These are phyloP conservation scores for Fusarium paranaense DNA, from an alignment of 2,329 filamentous ascomycete species.

Conservation along the genomic window DNA sequence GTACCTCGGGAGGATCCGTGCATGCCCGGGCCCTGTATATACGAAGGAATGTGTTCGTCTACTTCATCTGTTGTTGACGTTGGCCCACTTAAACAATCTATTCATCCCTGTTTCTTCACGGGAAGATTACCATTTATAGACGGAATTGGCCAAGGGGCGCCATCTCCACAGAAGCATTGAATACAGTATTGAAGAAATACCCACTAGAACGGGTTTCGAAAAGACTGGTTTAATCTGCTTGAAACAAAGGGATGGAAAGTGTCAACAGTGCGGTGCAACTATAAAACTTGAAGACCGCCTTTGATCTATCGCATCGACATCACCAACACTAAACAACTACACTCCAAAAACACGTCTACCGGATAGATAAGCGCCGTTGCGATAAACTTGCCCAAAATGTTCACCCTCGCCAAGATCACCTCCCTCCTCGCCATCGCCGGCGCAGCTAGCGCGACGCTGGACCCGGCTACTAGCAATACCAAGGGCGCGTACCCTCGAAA, in stretches of 20 bases:
- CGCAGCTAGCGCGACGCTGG: slow-evolving; percentile 37
- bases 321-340: neutral
- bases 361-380: neutral
- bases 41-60: neutral
- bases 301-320: neutral
- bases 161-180: neutral
- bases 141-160: neutral
- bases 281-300: slow-evolving; percentile 9
- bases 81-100: neutral
- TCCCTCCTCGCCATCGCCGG: slow-evolving; percentile 36
- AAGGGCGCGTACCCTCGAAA: slow-evolving; percentile 39
- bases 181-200: neutral
- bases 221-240: slow-evolving; percentile 21
- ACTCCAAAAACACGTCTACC: neutral
- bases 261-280: neutral
- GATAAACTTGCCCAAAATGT: slow-evolving; percentile 24
- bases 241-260: slow-evolving; percentile 14
- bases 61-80: neutral
- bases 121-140: neutral
- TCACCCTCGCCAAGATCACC: slow-evolving; percentile 34
- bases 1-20: slow-evolving; percentile 4
- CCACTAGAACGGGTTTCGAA: slow-evolving; percentile 27
- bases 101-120: neutral
- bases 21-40: neutral
- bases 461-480: slow-evolving; percentile 40